Percentiles rank a stretch among this genome's conserved stretches.
Conservation (phyloP, 2,329 filamentous ascomycete species). For the Ceratocystis diversiconidia region DNA sequence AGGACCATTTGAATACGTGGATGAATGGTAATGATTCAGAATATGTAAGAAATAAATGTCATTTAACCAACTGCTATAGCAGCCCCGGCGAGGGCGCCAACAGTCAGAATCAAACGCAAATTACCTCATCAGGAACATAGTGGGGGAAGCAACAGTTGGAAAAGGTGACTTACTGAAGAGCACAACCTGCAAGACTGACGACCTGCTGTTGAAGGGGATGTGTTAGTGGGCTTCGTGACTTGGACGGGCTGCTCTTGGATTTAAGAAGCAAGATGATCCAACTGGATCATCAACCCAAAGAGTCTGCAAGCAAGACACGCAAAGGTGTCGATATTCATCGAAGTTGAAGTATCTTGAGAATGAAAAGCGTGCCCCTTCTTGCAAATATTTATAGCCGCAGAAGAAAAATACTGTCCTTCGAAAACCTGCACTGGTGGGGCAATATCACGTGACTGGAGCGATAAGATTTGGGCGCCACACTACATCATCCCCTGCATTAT, state of each 20-base stretch:
- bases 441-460: background rate
- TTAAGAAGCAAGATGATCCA: background rate
- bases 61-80: slow-evolving; percentile 62
- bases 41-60: slow-evolving; percentile 99
- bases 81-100: slow-evolving; percentile 83
- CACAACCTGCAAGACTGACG: background rate
- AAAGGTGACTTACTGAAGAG: slow-evolving; percentile 20
- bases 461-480: background rate
- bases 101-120: slow-evolving; percentile 92
- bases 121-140: slow-evolving; percentile 67
- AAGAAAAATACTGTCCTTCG: slow-evolving; percentile 23
- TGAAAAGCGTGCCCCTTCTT: background rate
- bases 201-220: background rate
- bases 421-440: slow-evolving; percentile 19
- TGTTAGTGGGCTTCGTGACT: background rate
- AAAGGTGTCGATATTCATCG: background rate
- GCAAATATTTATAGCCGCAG: slow-evolving; percentile 7
- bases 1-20: background rate
- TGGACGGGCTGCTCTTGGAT: background rate
- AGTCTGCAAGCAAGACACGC: background rate
- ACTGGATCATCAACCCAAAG: background rate
- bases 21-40: slow-evolving; percentile 48
- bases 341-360: background rate
- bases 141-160: slow-evolving; percentile 16
- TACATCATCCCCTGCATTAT: background rate